phyloP scores from a whole-genome alignment of 202 grass and related monocot genomes.

The Brachypodium distachyon region DNA sequence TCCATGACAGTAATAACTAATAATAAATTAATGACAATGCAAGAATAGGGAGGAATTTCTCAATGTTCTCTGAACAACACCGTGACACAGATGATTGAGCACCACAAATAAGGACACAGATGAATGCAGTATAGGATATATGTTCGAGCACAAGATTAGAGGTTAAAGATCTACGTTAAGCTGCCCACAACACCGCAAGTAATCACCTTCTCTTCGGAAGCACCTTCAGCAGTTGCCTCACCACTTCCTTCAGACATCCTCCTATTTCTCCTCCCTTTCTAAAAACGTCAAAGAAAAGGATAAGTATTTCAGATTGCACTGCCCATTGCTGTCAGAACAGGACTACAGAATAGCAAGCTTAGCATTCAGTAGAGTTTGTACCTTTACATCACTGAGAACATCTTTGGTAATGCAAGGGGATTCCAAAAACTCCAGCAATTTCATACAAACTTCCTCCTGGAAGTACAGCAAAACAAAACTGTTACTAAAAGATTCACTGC shows the following conservation, averaged over 20 bases:
- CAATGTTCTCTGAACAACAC: too few relatives aligned
- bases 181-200: not conserved
- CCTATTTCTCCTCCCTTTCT: slow-evolving; percentile 56
- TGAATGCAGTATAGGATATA: not conserved
- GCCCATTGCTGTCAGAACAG: not conserved
- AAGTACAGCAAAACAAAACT: slow-evolving; percentile 15
- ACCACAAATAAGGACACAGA: not conserved
- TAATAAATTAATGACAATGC: not conserved
- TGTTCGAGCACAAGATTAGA: not conserved
- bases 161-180: not conserved
- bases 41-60: not conserved
- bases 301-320: not conserved
- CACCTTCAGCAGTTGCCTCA: slow-evolving; percentile 23
- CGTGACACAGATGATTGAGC: not conserved
- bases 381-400: slow-evolving; percentile 62
- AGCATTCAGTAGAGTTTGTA: not conserved
- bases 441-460: slow-evolving; percentile 85
- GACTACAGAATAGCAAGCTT: not conserved
- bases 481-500: not conserved
- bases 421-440: slow-evolving; percentile 92
- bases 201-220: slow-evolving; percentile 42
- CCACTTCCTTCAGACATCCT: slow-evolving; percentile 36
- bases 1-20: not conserved
- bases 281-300: not conserved
- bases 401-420: slow-evolving; percentile 77